Evolutionary conservation across 306 rosid genomes (phyloP), one percentile per base, ranked within the genome.

Genomic region (Vachellia collinsii): DNA sequence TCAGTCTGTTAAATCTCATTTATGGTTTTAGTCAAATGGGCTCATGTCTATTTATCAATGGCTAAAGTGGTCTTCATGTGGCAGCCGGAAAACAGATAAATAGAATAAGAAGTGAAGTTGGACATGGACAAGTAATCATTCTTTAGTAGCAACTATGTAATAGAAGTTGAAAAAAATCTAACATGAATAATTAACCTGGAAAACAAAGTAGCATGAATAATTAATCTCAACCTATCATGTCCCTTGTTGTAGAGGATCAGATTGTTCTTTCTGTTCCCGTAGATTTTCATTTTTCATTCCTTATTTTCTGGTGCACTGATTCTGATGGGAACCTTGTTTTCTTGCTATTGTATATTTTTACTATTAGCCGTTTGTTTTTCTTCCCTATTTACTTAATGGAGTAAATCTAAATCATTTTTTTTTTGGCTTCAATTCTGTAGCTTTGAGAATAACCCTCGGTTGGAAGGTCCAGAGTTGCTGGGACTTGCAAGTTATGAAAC

Each of bases 401-500:
- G 76, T 25, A 29, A 61, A 34, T 0, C 42, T 75, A 50, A 85
- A 14, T 34, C 37, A 25, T 70, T 29, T 66, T 79, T 74, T n/a
- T 41, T 50, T 83, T 72, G 72, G 74, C 83, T 74, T 81, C 65
- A 58, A 78, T 82, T 36, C 5, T 88, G 85, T 79, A 94, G 98
- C 93, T 94, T 94, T 77, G 94, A 91, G 87, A 90, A 92, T 66
- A 94, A 94, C 86, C 97, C 89, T 66, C 92, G 94, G 58, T 82
- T 94, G 80, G 98, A 92, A 89, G 97, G 97, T 70, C 97, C 98
- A 13, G 97, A 94, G 87, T 84, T 94, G 91, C 70, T 91, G 89
- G 97, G 98, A 76, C 97, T 94, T 5, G 98, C 92, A 77, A 90
- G 90, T 80, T 94, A 94, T 6, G 98, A 94, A 84, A 94, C 97